A percentile compares a stretch with the other conserved stretches of the same genome.
These are phyloP conservation scores for Labyrinthula sp. DNA, from an alignment of 352 stramenopile species.

Conservation along the genomic window DNA sequence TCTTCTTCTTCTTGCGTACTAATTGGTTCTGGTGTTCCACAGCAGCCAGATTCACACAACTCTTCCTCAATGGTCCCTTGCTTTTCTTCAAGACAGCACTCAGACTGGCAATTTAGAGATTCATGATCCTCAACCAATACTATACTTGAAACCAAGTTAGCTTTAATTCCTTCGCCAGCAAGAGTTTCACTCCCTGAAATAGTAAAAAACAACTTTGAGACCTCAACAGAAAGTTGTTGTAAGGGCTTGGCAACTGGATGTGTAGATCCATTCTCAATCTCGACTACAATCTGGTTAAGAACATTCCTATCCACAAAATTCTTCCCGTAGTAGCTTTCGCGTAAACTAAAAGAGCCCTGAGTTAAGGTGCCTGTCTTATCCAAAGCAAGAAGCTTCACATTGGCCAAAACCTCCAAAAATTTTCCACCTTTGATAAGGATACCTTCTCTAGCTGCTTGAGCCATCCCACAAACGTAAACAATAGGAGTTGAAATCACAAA, in stretches of 20 bases:
- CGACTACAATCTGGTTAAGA: conserved; percentile 12
- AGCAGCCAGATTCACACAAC: too few relatives aligned
- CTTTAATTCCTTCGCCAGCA: conserved; percentile 2
- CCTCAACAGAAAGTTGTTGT: too few relatives aligned
- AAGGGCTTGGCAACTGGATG: conserved; percentile 32
- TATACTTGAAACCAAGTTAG: conserved; percentile 32
- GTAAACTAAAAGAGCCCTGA: conserved; percentile 37
- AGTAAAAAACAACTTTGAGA: too few relatives aligned
- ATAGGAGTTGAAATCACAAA: conserved; percentile 49
- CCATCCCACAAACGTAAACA: conserved; percentile 44
- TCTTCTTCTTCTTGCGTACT: too few relatives aligned
- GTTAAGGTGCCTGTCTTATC: conserved; percentile 87
- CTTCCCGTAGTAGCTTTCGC: conserved; percentile 32
- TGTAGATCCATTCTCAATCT: neutral
- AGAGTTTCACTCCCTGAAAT: too few relatives aligned
- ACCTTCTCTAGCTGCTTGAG: conserved; percentile 40
- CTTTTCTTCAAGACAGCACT: too few relatives aligned
- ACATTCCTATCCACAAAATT: conserved; percentile 29
- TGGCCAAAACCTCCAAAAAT: conserved; percentile 42
- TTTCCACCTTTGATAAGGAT: conserved; percentile 49
- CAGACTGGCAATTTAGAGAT: too few relatives aligned
- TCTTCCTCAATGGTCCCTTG: too few relatives aligned
- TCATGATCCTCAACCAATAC: conserved; percentile 32
- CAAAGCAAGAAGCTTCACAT: conserved; percentile 39
- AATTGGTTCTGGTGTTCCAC: too few relatives aligned